Evolutionary conservation across 169 alveolate genomes (phyloP), one percentile per base, ranked within the genome.

Genomic region (Plasmodium knowlesi): DNA sequence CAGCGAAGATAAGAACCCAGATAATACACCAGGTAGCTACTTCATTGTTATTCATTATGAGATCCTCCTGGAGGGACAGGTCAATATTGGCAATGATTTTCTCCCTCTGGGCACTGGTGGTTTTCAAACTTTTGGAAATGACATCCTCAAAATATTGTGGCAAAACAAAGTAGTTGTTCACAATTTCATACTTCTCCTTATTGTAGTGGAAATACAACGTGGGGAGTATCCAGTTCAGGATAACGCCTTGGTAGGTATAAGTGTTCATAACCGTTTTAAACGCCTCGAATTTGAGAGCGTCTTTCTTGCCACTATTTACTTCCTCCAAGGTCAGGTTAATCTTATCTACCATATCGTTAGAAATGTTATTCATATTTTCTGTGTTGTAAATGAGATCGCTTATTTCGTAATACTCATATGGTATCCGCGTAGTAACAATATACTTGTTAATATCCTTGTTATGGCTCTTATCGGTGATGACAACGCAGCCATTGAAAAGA

Each of bases 31-130:
- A 88, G 5, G 73, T 79, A 1, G 72, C 82, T 10, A 88, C 94
- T 41, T 88, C 94, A 88, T 88, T 88, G 79, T 79, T 88, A 88
- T 88, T 88, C 94, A 88, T 88, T 10, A 88, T 80, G 10, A 88
- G 67, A 50, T 88, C 94, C 82, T 88, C 94, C 57, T 88, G 94
- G 34, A 88, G 82, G 8, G 94, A 88, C 54, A 88, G 28, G 50
- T 88, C 94, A 79, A 88, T 88, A 37, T 88, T 88, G 22, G 94
- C 94, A 30, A 88, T 88, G 41, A 88, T 88, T 79, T 88, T 88
- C 76, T 88, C 94, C 72, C 94, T 53, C 72, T 88, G 41, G 3
- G 94, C 94, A 88, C 94, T 88, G 9, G 83, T 88, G 34, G 89
- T 46, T 88, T 88, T 88, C 30, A 88, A 50, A 22, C 90, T 88